Base-by-base conservation (phyloP, 768 basidiomycete species). In the Galerina marginata region DNA sequence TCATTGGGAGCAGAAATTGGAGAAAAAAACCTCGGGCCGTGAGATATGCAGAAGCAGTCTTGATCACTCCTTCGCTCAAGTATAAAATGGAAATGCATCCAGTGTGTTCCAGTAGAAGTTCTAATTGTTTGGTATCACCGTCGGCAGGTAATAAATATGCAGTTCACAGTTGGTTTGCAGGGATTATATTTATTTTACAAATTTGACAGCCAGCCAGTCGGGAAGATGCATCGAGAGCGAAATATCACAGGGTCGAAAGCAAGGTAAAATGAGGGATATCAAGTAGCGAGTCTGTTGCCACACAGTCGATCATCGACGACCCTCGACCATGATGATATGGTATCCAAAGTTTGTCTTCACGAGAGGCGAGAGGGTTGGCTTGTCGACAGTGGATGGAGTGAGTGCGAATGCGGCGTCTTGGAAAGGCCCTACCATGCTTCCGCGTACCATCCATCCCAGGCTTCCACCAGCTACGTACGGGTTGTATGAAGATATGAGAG, bases 281-380 rank as follows among this genome's bases (percentile, higher is more conserved):
- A 23, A 42, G 12, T 40, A 20, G 36, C 9, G 44, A 11, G 11
- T 12, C 45, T 29, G 11, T 20, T 20, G 20, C 20, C 20, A 20
- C 20, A 20, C 23, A 16, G 12, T 40, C 20, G 16, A 42, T 63
- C 48, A 82, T 52, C 90, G 85, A 39, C 92, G 84, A 15, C 91
- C 92, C 76, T 95, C 92, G 6, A 93, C 92, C 91, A 95, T 92
- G 72, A 95, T 93, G 67, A 95, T 88, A 71, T 95, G 93, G 74
- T 94, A 95, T 12, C 93, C 93, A 68, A 88, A 88, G 61, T 83
- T 85, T 6, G 93, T 95, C 75, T 93, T 95, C 37, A 94, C 88
- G 50, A 94, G 82, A 14, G 86, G 75, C 1, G 91, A 90, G 15
- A 85, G 69, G 51, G 83, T 75, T 3, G 93, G 92, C 63, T 91